phyloP scores from a whole-genome alignment of 2,329 filamentous ascomycete species.

The Trichoderma cornu-damae region DNA sequence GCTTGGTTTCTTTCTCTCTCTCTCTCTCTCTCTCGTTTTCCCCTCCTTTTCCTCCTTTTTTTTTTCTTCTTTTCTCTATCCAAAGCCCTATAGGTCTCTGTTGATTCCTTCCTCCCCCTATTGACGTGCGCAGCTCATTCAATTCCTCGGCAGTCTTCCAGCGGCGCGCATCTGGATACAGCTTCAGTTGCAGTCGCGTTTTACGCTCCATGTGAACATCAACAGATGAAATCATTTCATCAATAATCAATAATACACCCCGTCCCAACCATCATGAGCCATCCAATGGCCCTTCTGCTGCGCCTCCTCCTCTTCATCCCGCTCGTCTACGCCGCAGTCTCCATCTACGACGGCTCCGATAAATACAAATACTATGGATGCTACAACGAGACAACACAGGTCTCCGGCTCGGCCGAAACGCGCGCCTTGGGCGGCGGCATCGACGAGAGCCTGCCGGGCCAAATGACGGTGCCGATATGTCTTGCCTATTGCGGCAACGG shows the following conservation, averaged over 20 bases:
- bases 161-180: not conserved
- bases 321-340: slow-evolving; percentile 23
- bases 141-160: not conserved
- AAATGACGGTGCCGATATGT: slow-evolving; percentile 50
- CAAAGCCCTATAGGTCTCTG: too few species aligned
- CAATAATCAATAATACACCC: not conserved
- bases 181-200: not conserved
- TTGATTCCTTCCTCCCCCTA: too few species aligned
- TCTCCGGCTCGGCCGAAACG: slow-evolving; percentile 37
- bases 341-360: slow-evolving; percentile 34
- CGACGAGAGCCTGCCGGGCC: slow-evolving; percentile 37
- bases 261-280: not conserved
- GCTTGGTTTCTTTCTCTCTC: not conserved
- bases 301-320: slow-evolving; percentile 16
- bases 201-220: not conserved
- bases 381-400: slow-evolving; percentile 52
- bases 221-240: not conserved
- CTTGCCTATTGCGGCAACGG: slow-evolving; percentile 45
- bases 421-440: slow-evolving; percentile 44
- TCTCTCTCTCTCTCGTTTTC: not conserved
- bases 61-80: not conserved
- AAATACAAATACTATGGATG: slow-evolving; percentile 47
- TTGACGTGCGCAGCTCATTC: not conserved
- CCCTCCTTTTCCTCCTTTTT: not conserved
- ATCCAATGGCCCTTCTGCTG: not conserved